A percentile compares a stretch with the other conserved stretches of the same genome.
phyloP scores from a whole-genome alignment of 2,329 filamentous ascomycete genomes.

The Aspergillus texensis region DNA sequence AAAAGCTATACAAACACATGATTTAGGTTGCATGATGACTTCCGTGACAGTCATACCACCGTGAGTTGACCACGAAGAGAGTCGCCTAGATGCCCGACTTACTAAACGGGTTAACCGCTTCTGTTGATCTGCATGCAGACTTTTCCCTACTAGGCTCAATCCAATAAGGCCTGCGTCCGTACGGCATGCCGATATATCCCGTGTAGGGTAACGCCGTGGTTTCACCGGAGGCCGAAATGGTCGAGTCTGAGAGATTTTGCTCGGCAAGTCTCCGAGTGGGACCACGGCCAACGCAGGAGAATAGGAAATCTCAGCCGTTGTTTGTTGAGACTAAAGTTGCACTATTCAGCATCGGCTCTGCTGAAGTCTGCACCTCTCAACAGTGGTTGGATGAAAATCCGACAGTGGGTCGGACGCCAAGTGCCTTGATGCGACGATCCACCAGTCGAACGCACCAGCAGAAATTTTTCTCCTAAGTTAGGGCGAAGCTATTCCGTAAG shows the following conservation, averaged over 20 bases:
- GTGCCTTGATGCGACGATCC: not conserved
- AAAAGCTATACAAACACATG: not conserved
- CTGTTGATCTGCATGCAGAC: conserved; percentile 6
- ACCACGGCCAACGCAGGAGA: not conserved
- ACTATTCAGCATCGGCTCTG: not conserved
- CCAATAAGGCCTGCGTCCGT: not conserved
- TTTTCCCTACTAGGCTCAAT: not conserved
- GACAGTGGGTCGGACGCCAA: not conserved
- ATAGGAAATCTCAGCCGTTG: not conserved
- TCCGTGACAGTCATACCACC: not conserved
- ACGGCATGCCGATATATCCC: conserved; percentile 14
- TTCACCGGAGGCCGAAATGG: conserved; percentile 16
- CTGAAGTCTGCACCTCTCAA: not conserved
- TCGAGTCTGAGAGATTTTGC: not conserved
- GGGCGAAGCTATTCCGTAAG: not conserved
- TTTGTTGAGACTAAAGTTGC: conserved; percentile 1
- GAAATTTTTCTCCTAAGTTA: not conserved
- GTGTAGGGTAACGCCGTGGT: conserved; percentile 4
- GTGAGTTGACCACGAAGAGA: not conserved
- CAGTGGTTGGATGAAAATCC: conserved; percentile 8
- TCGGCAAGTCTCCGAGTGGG: conserved; percentile 14
- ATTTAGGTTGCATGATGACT: not conserved
- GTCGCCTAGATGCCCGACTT: not conserved
- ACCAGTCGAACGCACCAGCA: not conserved
- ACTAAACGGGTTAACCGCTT: not conserved